A percentile compares a stretch with the other conserved stretches of the same genome.
Conservation (phyloP, 768 basidiomycete species). For the Termitomyces sp. region DNA sequence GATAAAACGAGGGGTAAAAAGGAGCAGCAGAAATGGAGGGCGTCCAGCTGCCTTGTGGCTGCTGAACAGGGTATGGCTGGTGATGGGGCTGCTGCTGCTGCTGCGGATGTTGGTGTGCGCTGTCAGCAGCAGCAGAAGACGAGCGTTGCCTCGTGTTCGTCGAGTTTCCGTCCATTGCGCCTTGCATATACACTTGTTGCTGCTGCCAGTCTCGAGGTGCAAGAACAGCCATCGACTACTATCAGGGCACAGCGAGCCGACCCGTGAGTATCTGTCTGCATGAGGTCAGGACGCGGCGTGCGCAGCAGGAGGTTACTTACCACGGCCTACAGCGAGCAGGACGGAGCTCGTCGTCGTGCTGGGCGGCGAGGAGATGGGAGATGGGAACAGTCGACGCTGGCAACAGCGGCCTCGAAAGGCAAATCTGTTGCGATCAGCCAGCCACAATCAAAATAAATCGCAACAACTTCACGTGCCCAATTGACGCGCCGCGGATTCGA, state of each 20-base stretch:
- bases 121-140: conserved; percentile 57
- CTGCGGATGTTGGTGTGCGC: conserved; percentile 25
- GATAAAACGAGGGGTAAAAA: conserved; percentile 76
- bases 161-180: conserved; percentile 48
- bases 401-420: conserved; percentile 23
- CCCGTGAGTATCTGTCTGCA: conserved; percentile 13
- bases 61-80: conserved; percentile 61
- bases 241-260: conserved; percentile 14
- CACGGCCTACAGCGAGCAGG: conserved; percentile 10
- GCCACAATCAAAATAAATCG: conserved; percentile 28
- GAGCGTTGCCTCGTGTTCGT: conserved; percentile 52
- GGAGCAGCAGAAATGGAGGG: conserved; percentile 61
- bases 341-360: conserved; percentile 8
- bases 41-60: conserved; percentile 65
- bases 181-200: conserved; percentile 34
- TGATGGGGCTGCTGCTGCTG: conserved; percentile 27
- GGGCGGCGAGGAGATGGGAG: conserved; percentile 12
- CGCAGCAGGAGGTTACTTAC: conserved; percentile 2
- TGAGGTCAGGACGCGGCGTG: conserved; percentile 7
- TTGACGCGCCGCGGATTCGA: conserved; percentile 5
- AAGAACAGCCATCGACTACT: conserved; percentile 76
- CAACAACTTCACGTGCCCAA: conserved; percentile 19
- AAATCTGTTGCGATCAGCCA: conserved; percentile 31
- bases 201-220: conserved; percentile 69
- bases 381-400: conserved; percentile 21